Conservation (phyloP, 2,329 filamentous ascomycete genomes). For the Iodosphaeria phyllophila region DNA sequence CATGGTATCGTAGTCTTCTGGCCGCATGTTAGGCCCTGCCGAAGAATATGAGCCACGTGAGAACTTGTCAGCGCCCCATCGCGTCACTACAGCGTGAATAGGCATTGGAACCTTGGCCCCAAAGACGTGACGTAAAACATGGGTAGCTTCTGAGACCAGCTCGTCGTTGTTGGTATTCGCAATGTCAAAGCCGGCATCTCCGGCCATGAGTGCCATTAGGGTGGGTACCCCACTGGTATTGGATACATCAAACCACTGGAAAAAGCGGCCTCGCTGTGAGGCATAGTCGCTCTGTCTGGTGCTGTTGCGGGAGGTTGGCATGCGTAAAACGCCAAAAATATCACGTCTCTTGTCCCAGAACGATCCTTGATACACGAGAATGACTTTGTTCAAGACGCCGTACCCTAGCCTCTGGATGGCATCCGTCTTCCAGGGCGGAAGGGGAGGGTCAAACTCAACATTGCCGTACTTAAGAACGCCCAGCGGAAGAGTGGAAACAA, state of each 20-base stretch:
- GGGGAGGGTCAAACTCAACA: conserved; percentile 70
- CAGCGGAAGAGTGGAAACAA: conserved; percentile 80
- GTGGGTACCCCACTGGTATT: conserved; percentile 78
- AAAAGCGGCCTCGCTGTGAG: conserved; percentile 70
- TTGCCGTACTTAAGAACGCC: conserved; percentile 75
- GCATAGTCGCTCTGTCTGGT: conserved; percentile 65
- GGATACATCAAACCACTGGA: conserved; percentile 93
- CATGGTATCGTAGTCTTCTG: conserved; percentile 87
- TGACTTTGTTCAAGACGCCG: conserved; percentile 86
- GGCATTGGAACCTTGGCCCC: conserved; percentile 54
- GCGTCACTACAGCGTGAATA: conserved; percentile 70
- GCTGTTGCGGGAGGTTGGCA: conserved; percentile 50
- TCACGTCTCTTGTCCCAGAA: conserved; percentile 87
- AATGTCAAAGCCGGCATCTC: conserved; percentile 77
- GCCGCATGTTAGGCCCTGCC: conserved; percentile 62
- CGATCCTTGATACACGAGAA: conserved; percentile 69
- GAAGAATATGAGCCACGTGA: conserved; percentile 93
- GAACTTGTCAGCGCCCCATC: conserved; percentile 83
- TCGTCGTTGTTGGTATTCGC: conserved; percentile 59
- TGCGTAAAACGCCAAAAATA: conserved; percentile 82
- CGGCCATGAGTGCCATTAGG: conserved; percentile 85
- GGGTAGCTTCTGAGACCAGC: conserved; percentile 64
- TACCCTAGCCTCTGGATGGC: conserved; percentile 76
- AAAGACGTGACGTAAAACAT: conserved; percentile 62
- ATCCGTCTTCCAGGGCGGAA: conserved; percentile 73